A percentile compares a stretch with the other conserved stretches of the same genome.
These are phyloP conservation scores for Tetrahymena malaccensis DNA, from an alignment of 73 alveolate species.

Conservation along the genomic window DNA sequence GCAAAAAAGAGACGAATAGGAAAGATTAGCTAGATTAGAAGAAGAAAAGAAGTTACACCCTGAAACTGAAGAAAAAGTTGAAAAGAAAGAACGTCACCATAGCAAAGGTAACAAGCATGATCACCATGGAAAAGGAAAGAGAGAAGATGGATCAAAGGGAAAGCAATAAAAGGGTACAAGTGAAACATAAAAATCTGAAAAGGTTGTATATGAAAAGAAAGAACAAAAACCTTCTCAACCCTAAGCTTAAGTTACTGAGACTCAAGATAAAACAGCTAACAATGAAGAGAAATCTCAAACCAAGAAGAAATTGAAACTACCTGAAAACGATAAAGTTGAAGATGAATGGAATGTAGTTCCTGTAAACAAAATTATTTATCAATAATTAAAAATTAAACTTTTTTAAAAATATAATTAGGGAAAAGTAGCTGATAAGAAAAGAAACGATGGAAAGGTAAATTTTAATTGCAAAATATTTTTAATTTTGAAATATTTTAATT, in stretches of 20 bases:
- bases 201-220: not conserved
- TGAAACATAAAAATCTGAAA: not conserved
- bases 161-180: not conserved
- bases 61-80: not conserved
- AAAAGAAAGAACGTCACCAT: not conserved
- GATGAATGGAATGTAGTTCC: not conserved
- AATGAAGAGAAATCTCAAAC: not conserved
- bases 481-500: too few relatives aligned
- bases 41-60: not conserved
- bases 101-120: not conserved
- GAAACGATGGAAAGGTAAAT: not conserved
- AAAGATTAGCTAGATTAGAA: not conserved
- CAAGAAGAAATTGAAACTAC: not conserved
- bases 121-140: not conserved
- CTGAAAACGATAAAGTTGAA: not conserved
- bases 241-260: not conserved
- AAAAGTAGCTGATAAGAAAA: not conserved
- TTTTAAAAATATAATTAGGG: not conserved
- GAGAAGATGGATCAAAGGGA: not conserved
- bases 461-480: too few relatives aligned
- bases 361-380: not conserved
- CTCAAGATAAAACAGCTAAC: not conserved
- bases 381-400: not conserved
- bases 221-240: not conserved
- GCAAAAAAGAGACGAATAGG: not conserved